Evolutionary conservation across 331 rosid genomes (phyloP).

Genomic region (Arachis monticola): DNA sequence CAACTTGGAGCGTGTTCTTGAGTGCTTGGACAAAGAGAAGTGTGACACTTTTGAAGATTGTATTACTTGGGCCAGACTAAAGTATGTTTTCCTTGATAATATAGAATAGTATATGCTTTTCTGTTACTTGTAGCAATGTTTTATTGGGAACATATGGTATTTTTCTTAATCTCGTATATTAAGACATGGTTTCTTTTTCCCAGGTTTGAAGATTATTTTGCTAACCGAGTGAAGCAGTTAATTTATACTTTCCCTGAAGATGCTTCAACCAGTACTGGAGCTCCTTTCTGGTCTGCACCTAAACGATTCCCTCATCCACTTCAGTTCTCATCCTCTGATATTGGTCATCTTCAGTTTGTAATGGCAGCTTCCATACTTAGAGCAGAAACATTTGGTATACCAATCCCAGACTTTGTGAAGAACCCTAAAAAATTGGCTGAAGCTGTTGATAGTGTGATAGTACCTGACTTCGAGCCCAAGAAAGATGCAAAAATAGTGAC

Average conservation of each 20-base stretch:
- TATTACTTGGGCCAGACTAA: constrained; percentile 86
- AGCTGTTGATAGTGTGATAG: constrained; percentile 72
- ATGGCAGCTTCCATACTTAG: constrained; percentile 82
- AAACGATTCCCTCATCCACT: constrained; percentile 91
- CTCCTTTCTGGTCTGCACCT: constrained; percentile 99
- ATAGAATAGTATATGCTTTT: not conserved
- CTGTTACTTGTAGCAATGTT: not conserved
- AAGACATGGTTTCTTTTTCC: constrained; percentile 12
- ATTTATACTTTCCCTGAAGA: constrained; percentile 93
- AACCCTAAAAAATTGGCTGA: constrained; percentile 72
- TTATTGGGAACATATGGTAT: not conserved
- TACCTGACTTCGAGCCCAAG: constrained; percentile 87
- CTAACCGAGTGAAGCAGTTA: constrained; percentile 88
- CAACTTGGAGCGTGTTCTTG: constrained; percentile 88
- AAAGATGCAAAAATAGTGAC: constrained; percentile 86
- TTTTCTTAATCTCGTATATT: constrained; percentile 28
- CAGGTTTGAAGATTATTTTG: constrained; percentile 97
- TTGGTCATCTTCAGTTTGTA: constrained; percentile 72
- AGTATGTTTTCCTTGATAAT: constrained; percentile 53
- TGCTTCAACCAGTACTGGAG: constrained; percentile 92
- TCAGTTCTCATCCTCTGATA: constrained; percentile 77
- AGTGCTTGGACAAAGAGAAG: constrained; percentile 87
- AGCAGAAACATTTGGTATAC: constrained; percentile 91
- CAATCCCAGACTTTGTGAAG: constrained; percentile 85
- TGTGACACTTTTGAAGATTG: constrained; percentile 86